Evolutionary conservation across 2,329 filamentous ascomycete genomes (phyloP), one percentile per base, ranked within the genome.

Genomic region (Fusarium papillatum): DNA sequence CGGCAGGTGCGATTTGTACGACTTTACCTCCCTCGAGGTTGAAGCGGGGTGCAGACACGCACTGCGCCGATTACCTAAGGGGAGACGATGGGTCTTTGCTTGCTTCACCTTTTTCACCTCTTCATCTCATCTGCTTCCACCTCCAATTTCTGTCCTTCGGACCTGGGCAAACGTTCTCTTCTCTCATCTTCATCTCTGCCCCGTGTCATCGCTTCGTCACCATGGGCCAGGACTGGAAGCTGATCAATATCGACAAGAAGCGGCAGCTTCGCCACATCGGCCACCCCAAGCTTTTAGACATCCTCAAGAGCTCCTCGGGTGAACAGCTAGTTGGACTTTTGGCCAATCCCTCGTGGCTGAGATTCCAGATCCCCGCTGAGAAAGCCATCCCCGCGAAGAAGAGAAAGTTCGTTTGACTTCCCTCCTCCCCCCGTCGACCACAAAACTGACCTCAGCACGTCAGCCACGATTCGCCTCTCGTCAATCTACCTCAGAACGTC

Each of bases 141-240:
- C 29, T 55, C 10, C 8, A 11, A 7, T n/a, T 19, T 55, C 48
- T 9, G 10, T 50, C 46, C 16, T 48, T 10, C 9, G 19, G 24
- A 9, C 14, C 8, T 11, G 16, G 46, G 46, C 22, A 50, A 26
- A 26, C 46, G 9, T 31, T 26, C 19, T n/a, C 24, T 36, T 36
- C 34, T 36, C 34, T 36, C 34, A 36, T 53, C 24, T 29, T 5
- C 48, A 29, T 11, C 48, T 53, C 17, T 22, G 7, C 19, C 17
- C 26, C 29, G 19, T 31, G 24, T 19, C 17, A n/a, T 19, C 29
- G 11, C 50, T 31, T 13, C 26, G 11, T 38, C 57, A 63, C 19
- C 26, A 70, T 70, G 68, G 68, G 55, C 13, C 64, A 72, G n/a
- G 39, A 50, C 39, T 70, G 70, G 70, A 66, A 64, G 29, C 17